Conservation (phyloP, 805 yeast genomes). For the Wickerhamomyces alni region DNA sequence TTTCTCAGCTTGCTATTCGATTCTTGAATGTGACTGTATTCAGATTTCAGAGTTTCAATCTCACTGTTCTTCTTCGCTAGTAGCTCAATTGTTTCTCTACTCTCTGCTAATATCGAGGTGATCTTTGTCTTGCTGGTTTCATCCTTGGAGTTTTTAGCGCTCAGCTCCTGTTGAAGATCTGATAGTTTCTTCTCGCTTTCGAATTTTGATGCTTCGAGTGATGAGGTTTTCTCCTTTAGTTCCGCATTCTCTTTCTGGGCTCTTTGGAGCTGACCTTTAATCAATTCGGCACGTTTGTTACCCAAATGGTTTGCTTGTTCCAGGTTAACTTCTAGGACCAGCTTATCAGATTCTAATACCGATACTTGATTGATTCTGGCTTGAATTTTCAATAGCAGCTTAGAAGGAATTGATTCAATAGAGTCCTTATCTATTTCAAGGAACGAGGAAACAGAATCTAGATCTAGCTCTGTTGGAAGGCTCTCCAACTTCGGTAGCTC, state of each 20-base stretch:
- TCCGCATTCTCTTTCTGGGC: conserved; percentile 19
- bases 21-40: conserved; percentile 30
- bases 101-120: conserved; percentile 19
- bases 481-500: too few relatives aligned
- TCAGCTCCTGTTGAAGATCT: conserved; percentile 11
- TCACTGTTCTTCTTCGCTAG: conserved; percentile 32
- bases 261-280: conserved; percentile 25
- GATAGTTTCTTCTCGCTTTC: conserved; percentile 15
- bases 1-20: conserved; percentile 34
- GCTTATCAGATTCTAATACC: conserved; percentile 30
- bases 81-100: conserved; percentile 27
- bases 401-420: conserved; percentile 18
- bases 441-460: conserved; percentile 27
- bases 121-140: conserved; percentile 8
- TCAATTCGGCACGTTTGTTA: conserved; percentile 25
- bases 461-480: not conserved
- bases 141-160: conserved; percentile 4
- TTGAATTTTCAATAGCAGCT: conserved; percentile 23
- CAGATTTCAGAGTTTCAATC: conserved; percentile 29
- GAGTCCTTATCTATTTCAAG: conserved; percentile 24
- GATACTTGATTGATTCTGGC: conserved; percentile 29
- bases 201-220: conserved; percentile 17
- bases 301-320: conserved; percentile 34
- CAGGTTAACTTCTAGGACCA: conserved; percentile 30
- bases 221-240: conserved; percentile 16